Conservation (phyloP, 2,329 filamentous ascomycete species). For the Colletotrichum caudatum region DNA sequence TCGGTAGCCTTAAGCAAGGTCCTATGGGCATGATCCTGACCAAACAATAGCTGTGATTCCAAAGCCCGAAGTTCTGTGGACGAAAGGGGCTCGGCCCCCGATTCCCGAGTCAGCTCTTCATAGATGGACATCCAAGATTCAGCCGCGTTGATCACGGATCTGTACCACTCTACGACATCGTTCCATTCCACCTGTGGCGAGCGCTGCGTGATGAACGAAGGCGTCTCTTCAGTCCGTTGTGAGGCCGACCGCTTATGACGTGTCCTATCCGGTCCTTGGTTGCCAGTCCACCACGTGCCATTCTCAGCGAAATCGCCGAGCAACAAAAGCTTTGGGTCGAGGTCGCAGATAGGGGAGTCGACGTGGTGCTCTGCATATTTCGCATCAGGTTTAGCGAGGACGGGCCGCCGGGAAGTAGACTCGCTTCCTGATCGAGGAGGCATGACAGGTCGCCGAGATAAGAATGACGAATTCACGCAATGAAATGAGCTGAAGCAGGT, state of each 20-base stretch:
- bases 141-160: constrained; percentile 74
- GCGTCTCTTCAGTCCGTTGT: constrained; percentile 50
- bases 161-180: constrained; percentile 80
- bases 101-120: constrained; percentile 58
- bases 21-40: constrained; percentile 76
- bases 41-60: constrained; percentile 63
- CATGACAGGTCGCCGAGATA: constrained; percentile 52
- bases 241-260: constrained; percentile 50
- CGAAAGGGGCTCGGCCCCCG: constrained; percentile 48
- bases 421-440: constrained; percentile 44
- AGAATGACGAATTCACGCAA: constrained; percentile 83
- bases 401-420: constrained; percentile 47
- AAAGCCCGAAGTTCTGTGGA: constrained; percentile 57
- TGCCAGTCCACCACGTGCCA: constrained; percentile 83
- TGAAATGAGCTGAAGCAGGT: constrained; percentile 76
- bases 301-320: constrained; percentile 84
- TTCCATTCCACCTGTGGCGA: constrained; percentile 82
- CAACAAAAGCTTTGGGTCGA: constrained; percentile 81
- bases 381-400: constrained; percentile 51
- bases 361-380: constrained; percentile 52
- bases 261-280: constrained; percentile 50
- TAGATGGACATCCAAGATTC: constrained; percentile 73
- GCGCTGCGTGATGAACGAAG: constrained; percentile 64
- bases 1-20: constrained; percentile 83
- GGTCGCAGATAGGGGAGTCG: constrained; percentile 64